Percentiles rank a stretch among this genome's conserved stretches.
Evolutionary conservation across 2,329 filamentous ascomycete genomes (phyloP).

Genomic region (Hymenoscyphus infarciens): DNA sequence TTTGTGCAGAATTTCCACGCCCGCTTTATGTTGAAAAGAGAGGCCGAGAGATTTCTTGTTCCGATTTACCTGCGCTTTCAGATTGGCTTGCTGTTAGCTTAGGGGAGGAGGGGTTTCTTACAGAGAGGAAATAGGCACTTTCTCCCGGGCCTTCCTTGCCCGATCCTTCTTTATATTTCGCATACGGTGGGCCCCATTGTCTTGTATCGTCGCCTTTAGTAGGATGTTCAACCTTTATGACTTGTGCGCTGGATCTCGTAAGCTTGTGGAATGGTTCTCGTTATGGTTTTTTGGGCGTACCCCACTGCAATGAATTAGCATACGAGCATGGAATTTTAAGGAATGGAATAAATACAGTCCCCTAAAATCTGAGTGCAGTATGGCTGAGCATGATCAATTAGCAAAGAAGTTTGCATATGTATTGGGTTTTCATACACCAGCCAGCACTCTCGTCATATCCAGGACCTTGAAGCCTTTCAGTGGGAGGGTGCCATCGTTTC

Average conservation of each 20-base stretch:
- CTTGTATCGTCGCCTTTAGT: conserved; percentile 87
- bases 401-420: background rate
- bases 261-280: conserved; percentile 18
- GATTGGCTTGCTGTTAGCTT: conserved; percentile 3
- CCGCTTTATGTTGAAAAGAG: conserved; percentile 81
- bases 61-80: conserved; percentile 68
- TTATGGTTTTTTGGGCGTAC: conserved; percentile 50
- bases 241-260: conserved; percentile 65
- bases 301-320: conserved; percentile 49
- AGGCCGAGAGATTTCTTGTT: conserved; percentile 95
- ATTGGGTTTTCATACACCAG: conserved; percentile 59
- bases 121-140: conserved; percentile 89
- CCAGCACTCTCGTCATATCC: conserved; percentile 94
- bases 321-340: too few relatives aligned
- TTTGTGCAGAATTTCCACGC: conserved; percentile 82
- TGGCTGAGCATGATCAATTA: conserved; percentile 54
- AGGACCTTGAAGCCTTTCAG: conserved; percentile 84
- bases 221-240: conserved; percentile 97
- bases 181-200: conserved; percentile 95
- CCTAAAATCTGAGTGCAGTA: conserved; percentile 97
- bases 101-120: conserved; percentile 41
- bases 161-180: conserved; percentile 64
- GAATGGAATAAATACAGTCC: conserved; percentile 46
- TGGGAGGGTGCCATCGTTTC: conserved; percentile 53
- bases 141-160: conserved; percentile 71